Evolutionary conservation across 2,329 filamentous ascomycete genomes (phyloP).

Genomic region (Curvularia spicifera): DNA sequence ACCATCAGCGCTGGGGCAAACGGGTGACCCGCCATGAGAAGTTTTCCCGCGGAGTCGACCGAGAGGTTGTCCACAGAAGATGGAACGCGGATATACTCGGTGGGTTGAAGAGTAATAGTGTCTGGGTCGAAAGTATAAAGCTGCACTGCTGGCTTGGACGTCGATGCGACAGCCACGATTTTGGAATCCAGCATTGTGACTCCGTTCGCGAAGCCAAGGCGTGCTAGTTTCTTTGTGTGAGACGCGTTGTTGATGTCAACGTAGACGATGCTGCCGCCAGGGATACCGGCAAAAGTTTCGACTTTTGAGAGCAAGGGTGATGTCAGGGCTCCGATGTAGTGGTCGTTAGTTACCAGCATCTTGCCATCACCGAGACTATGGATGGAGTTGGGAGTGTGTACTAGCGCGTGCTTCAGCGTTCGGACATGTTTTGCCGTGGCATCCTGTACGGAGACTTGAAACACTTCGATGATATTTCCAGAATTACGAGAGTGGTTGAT

Average conservation of each 20-base stretch:
- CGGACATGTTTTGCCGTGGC: conserved; percentile 36
- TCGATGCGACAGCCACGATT: conserved; percentile 50
- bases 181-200: conserved; percentile 47
- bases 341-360: conserved; percentile 54
- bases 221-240: conserved; percentile 33
- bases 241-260: conserved; percentile 33
- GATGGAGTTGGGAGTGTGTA: conserved; percentile 52
- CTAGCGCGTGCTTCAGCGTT: conserved; percentile 41
- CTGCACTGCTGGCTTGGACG: conserved; percentile 42
- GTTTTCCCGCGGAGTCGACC: conserved; percentile 45
- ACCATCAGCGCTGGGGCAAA: conserved; percentile 42
- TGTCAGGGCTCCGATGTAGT: conserved; percentile 43
- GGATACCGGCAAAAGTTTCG: conserved; percentile 49
- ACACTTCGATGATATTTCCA: conserved; percentile 42
- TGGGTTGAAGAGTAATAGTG: conserved; percentile 19
- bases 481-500: conserved; percentile 48
- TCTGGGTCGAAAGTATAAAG: conserved; percentile 39
- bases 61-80: conserved; percentile 52
- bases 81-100: conserved; percentile 31
- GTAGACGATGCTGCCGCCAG: conserved; percentile 49
- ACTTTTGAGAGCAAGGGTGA: conserved; percentile 40
- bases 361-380: conserved; percentile 40
- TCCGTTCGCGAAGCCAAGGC: conserved; percentile 53
- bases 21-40: conserved; percentile 53
- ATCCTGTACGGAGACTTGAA: conserved; percentile 37